phyloP scores from a whole-genome alignment of 352 stramenopile species.

The Globisporangium uncinulatum region DNA sequence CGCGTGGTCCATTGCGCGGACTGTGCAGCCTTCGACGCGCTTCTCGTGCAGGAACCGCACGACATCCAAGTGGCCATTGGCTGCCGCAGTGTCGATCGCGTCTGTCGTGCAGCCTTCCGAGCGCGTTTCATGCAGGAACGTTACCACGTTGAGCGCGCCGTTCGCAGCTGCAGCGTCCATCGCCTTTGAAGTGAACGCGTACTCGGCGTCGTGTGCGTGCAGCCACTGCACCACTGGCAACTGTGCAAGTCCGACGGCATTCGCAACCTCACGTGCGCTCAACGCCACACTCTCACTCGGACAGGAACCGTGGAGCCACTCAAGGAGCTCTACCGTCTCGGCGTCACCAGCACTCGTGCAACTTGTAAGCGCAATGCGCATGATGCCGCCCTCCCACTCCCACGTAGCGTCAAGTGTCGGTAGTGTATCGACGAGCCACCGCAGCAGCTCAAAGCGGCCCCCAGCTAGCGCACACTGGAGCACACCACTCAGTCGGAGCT shows the following conservation, averaged over 20 bases:
- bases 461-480: conserved; percentile 3
- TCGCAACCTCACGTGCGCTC: neutral
- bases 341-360: neutral
- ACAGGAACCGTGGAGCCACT: conserved; percentile 2
- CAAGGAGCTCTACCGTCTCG: conserved; percentile 4
- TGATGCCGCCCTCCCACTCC: conserved; percentile 7
- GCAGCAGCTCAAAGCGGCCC: conserved; percentile 1
- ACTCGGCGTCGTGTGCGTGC: conserved; percentile 4
- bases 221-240: conserved; percentile 5
- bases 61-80: conserved; percentile 5
- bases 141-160: conserved; percentile 4
- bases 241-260: neutral
- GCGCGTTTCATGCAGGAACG: conserved; percentile 9
- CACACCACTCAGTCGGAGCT: conserved; percentile 2
- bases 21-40: conserved; percentile 9
- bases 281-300: conserved; percentile 4
- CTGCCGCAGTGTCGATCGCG: conserved; percentile 9
- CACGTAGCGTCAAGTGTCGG: neutral
- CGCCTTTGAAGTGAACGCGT: conserved; percentile 5
- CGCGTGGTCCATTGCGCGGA: conserved; percentile 9
- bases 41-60: conserved; percentile 14
- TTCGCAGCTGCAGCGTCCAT: conserved; percentile 13
- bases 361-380: conserved; percentile 3
- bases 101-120: conserved; percentile 8
- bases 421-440: conserved; percentile 7